Evolutionary conservation across 164 flowering plant genomes (phyloP), one percentile per base, ranked within the genome.

Genomic region (Chloranthus sessilifolius): DNA sequence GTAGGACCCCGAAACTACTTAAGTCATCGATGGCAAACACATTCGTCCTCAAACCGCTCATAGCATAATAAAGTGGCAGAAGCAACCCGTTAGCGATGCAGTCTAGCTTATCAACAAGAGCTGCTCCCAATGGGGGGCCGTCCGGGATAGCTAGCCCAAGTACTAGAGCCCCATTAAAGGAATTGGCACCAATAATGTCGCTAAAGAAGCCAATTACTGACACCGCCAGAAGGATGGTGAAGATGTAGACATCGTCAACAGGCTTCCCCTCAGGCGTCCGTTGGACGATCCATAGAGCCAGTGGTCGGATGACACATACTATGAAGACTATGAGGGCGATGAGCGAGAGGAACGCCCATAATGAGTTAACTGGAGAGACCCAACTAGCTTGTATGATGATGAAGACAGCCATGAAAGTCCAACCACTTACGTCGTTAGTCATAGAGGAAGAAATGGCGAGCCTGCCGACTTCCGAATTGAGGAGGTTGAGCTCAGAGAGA

Each of bases 71-170:
- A 42, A 74, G 56, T 6, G 96, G 92, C 79, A 82, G 58, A 0
- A 88, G 24, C 43, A 88, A 0, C 21, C 76, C 70, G 41, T 35
- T 53, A 8, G 69, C 23, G 24, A 84, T 10, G 1, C 74, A 63
- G 57, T 84, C 90, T 5, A 61, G 53, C 66, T 67, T 75, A 39
- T 77, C 74, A 28, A 77, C 80, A 2, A 88, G 50, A 2, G 78
- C 69, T 4, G 88, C 31, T 2, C 92, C 88, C 4, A 88, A 50
- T 0, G 94, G 88, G 0, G 95, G 95, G 3, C 96, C 92, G 36
- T 79, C 80, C 0, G 94, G 96, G 0, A 88, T 64, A 0, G 64
- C 77, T 22, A 88, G 21, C 0, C 96, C 96, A 0, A 80, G 31
- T 75, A 80, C 67, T 10, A 79, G 19, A 0, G 95, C 72, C 0